phyloP scores from a whole-genome alignment of 1,284 basidiomycete genomes.

The Cystobasidium sp. region DNA sequence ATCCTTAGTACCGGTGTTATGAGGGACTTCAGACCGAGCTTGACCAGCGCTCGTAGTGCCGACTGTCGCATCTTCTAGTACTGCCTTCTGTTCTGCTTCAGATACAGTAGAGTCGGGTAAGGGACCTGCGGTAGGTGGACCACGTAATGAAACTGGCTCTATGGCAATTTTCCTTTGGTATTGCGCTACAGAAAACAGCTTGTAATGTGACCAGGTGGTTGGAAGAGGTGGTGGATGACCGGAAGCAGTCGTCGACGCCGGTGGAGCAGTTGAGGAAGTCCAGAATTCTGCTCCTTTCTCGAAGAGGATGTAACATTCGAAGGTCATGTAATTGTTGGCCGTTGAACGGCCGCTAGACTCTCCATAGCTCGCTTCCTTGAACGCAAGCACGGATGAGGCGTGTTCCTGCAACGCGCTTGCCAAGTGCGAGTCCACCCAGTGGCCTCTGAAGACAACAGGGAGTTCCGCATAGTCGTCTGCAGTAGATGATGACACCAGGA shows the following conservation, averaged over 20 bases:
- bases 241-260: neutral
- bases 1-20: no score
- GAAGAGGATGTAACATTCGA: conserved; percentile 9
- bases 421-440: conserved; percentile 11
- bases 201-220: conserved; percentile 8
- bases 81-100: no score
- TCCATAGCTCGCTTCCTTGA: conserved; percentile 5
- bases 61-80: no score
- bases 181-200: conserved; percentile 17
- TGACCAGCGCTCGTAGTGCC: no score
- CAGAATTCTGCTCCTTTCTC: conserved; percentile 14
- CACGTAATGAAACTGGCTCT: no score
- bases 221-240: neutral
- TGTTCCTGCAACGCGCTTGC: neutral
- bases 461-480: conserved; percentile 9
- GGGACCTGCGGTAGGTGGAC: no score
- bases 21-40: no score
- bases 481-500: neutral
- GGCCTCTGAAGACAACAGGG: conserved; percentile 7
- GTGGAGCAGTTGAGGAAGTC: neutral
- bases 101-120: no score
- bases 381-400: conserved; percentile 7
- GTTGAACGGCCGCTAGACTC: neutral
- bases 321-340: neutral
- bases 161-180: neutral